A percentile compares a stretch with the other conserved stretches of the same genome.
Evolutionary conservation across 1,139 yeast species (phyloP).

Genomic region (Yamadazyma sp.): DNA sequence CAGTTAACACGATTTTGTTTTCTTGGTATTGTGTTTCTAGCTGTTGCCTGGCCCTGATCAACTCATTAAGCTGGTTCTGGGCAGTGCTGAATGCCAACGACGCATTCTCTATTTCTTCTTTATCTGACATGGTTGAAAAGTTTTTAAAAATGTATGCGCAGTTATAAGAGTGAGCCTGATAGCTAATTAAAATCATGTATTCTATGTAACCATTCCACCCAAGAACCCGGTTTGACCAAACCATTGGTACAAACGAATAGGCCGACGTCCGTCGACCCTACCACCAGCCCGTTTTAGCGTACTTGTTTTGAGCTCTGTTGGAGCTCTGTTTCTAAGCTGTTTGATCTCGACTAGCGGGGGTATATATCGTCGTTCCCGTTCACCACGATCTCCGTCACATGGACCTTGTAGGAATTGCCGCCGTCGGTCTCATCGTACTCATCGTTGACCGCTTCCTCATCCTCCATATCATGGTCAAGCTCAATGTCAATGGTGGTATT

Average conservation of each 20-base stretch:
- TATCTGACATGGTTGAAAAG: conserved; percentile 4
- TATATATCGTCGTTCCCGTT: conserved; percentile 39
- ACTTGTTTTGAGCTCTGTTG: too few species aligned
- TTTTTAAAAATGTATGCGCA: conserved; percentile 1
- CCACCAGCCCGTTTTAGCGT: too few species aligned
- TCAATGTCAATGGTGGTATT: conserved; percentile 18
- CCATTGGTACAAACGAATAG: too few species aligned
- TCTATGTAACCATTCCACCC: not conserved
- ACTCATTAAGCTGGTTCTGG: conserved; percentile 41
- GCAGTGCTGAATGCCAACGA: conserved; percentile 39
- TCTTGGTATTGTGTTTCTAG: conserved; percentile 85
- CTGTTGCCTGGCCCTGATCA: conserved; percentile 62
- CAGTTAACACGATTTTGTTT: conserved; percentile 85
- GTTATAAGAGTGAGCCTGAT: not conserved
- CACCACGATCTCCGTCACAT: conserved; percentile 53
- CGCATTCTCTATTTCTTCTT: conserved; percentile 40
- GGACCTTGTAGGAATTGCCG: conserved; percentile 41
- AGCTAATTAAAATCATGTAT: conserved; percentile 1
- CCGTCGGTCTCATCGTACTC: conserved; percentile 26
- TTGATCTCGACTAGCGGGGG: conserved; percentile 19
- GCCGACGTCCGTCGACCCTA: too few species aligned
- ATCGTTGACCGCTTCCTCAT: conserved; percentile 17
- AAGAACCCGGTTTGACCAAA: too few species aligned
- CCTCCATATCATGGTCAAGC: conserved; percentile 16
- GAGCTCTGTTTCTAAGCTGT: too few species aligned